Base-by-base conservation (phyloP, 2,329 filamentous ascomycete genomes). In the Aspergillus tanneri region DNA sequence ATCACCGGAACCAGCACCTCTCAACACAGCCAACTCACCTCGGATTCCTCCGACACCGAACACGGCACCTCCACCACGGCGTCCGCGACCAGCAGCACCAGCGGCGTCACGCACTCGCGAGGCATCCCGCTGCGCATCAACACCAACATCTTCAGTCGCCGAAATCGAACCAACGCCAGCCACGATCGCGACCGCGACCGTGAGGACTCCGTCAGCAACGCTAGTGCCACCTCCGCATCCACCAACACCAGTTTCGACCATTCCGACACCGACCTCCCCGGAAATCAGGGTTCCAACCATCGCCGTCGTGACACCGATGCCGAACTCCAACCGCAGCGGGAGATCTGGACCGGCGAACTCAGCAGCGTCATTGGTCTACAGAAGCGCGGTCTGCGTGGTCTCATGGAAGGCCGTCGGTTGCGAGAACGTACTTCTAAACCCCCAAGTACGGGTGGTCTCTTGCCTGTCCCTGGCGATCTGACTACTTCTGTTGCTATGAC, bases 371-470 rank as follows among this genome's bases (percentile, higher is more conserved):
- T 99, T 58, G 93, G 93, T 0, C 68, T 99, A 55, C 93, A 99
- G 75, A 99, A 99, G 75, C 80, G 93, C 45, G 93, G 93, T 0
- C 70, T 99, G 27, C 79, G 92, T 50, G 93, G 93, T 0, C 70
- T 99, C 57, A 97, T 99, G 93, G 93, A 97, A 69, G 92, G 92
- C 3, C 77, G 92, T 36, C 79, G 92, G 51, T 84, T 96, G 76
- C 78, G 91, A 36, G 90, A 95, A 68, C 77, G 89, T 55, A 80
- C 78, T 10, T 70, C 56, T 5, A 69, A 68, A 41, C 64, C 65
- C 1, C 43, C 62, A 2, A 65, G 61, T 34, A 46, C 47, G 21
- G 38, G 47, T 8, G 43, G 41, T 2, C 16, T 36, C 16, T 22
- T 45, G 7, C 21, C 47, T 24, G 30, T 42, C 21, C 23, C 43